Evolutionary conservation across 73 alveolate genomes (phyloP).

Genomic region (Paramecium primaurelia): DNA sequence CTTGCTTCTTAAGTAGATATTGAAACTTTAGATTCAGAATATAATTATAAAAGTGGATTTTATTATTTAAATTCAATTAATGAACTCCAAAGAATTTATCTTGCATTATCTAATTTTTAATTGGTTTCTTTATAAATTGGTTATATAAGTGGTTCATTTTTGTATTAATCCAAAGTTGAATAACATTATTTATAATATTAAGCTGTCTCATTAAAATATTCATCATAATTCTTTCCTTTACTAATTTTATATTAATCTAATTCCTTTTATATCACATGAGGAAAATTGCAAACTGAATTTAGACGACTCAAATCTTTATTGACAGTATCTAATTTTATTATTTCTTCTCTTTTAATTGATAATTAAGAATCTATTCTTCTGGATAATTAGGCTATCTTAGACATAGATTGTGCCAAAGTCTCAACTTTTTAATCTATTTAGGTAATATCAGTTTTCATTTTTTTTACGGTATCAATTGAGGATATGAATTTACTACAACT

Average conservation of each 20-base stretch:
- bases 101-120: slow-evolving; percentile 32
- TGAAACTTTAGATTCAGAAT: not conserved
- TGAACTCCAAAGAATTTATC: slow-evolving; percentile 47
- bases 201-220: not conserved
- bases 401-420: slow-evolving; percentile 41
- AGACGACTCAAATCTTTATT: slow-evolving; percentile 39
- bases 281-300: slow-evolving; percentile 54
- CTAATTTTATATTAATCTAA: slow-evolving; percentile 17
- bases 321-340: slow-evolving; percentile 34
- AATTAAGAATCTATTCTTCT: slow-evolving; percentile 41
- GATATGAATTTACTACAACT: not conserved
- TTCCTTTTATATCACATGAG: slow-evolving; percentile 32
- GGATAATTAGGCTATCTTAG: slow-evolving; percentile 26
- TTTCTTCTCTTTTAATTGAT: slow-evolving; percentile 49
- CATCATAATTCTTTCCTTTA: not conserved
- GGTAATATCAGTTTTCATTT: slow-evolving; percentile 23
- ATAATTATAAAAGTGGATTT: not conserved
- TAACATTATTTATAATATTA: slow-evolving; percentile 11
- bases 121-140: slow-evolving; percentile 56
- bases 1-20: slow-evolving; percentile 45
- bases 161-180: slow-evolving; percentile 7
- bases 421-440: slow-evolving; percentile 36
- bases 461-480: not conserved
- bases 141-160: slow-evolving; percentile 50
- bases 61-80: not conserved